phyloP scores from a whole-genome alignment of 306 rosid genomes.

The Rubus parviflorus region DNA sequence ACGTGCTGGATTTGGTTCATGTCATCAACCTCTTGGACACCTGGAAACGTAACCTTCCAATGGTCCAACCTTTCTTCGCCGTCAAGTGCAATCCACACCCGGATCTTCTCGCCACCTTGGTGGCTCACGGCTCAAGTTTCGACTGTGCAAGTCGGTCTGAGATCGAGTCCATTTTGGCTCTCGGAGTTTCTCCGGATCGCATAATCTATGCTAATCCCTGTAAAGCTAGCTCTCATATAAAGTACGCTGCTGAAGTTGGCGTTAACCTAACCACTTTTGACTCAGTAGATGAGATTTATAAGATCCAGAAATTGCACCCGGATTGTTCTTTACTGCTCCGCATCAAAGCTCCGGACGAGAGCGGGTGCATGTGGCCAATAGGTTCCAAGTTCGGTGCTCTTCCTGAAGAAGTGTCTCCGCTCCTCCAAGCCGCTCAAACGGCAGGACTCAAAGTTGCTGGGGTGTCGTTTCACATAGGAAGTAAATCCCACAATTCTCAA shows the following conservation, averaged over 20 bases:
- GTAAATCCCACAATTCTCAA: slow-evolving; percentile 34
- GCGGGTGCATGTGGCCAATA: slow-evolving; percentile 28
- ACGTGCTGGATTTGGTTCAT: slow-evolving; percentile 36
- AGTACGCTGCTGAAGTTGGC: slow-evolving; percentile 46
- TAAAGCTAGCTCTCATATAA: slow-evolving; percentile 51
- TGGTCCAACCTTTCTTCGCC: slow-evolving; percentile 49
- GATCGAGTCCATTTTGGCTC: slow-evolving; percentile 48
- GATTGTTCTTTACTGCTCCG: slow-evolving; percentile 43
- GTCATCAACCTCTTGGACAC: slow-evolving; percentile 27
- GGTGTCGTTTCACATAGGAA: slow-evolving; percentile 64
- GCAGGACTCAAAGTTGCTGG: slow-evolving; percentile 36
- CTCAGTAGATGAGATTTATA: slow-evolving; percentile 38
- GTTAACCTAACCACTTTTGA: slow-evolving; percentile 61
- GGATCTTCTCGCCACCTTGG: slow-evolving; percentile 39
- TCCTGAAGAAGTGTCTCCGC: slow-evolving; percentile 36
- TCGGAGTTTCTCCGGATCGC: slow-evolving; percentile 55
- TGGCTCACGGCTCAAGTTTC: slow-evolving; percentile 46
- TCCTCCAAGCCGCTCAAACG: slow-evolving; percentile 43
- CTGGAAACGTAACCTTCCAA: slow-evolving; percentile 47
- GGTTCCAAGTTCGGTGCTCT: slow-evolving; percentile 57
- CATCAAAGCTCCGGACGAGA: slow-evolving; percentile 39
- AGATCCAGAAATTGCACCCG: slow-evolving; percentile 46
- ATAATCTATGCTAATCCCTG: slow-evolving; percentile 61
- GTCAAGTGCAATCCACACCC: slow-evolving; percentile 56
- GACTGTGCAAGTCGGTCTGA: slow-evolving; percentile 61